Evolutionary conservation across 129 eudicot genomes (phyloP).

Genomic region (Heracleum sosnowskyi): DNA sequence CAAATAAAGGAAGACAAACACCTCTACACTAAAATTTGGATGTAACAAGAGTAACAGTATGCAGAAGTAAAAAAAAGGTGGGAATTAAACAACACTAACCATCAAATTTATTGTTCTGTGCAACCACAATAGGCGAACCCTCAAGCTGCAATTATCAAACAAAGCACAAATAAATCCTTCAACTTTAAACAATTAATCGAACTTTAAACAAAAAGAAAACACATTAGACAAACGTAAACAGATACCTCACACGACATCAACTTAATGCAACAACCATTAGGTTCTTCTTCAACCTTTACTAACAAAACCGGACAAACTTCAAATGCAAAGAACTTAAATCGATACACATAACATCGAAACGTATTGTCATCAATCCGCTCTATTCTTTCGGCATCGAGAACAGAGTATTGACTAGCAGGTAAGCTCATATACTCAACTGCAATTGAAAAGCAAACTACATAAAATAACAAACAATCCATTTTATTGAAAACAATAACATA

Average conservation of each 20-base stretch:
- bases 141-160: constrained; percentile 55
- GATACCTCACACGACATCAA: constrained; percentile 89
- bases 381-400: constrained; percentile 84
- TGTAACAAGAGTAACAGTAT: background rate
- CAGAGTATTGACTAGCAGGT: constrained; percentile 96
- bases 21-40: background rate
- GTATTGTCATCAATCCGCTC: constrained; percentile 85
- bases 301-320: constrained; percentile 91
- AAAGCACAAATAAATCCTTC: background rate
- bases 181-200: constrained; percentile 3
- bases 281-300: constrained; percentile 81
- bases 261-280: constrained; percentile 75
- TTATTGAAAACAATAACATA: background rate
- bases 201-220: background rate
- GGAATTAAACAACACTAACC: constrained; percentile 36
- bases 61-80: background rate
- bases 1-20: background rate
- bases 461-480: background rate
- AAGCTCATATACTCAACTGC: constrained; percentile 87
- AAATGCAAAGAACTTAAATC: constrained; percentile 70
- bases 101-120: constrained; percentile 89
- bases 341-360: constrained; percentile 80
- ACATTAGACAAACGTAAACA: background rate
- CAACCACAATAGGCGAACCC: constrained; percentile 90
- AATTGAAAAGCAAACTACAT: constrained; percentile 13